These are phyloP conservation scores for Suhomyces faveliae DNA, from an alignment of 805 yeast species.

Conservation along the genomic window DNA sequence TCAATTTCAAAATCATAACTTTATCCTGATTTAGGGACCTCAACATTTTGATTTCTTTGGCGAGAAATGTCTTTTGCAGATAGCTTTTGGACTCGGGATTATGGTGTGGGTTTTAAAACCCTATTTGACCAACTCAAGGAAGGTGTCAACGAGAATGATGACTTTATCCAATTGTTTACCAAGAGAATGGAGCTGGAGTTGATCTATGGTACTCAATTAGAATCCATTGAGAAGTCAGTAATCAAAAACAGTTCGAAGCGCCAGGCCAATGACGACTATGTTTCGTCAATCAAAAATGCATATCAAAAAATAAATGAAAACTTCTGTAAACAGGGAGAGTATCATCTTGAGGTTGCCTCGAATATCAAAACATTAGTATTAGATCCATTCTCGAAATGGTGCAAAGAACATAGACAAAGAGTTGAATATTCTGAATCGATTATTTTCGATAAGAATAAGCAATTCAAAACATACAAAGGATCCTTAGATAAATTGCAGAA, in stretches of 20 bases:
- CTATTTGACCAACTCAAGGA: conserved; percentile 53
- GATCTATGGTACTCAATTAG: conserved; percentile 58
- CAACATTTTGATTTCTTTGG: background rate
- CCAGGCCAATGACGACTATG: conserved; percentile 50
- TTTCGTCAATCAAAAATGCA: conserved; percentile 63
- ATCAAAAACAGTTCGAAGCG: conserved; percentile 43
- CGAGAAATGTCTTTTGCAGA: conserved; percentile 59
- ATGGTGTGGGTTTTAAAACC: conserved; percentile 49
- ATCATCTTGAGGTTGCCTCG: conserved; percentile 60
- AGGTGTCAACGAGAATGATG: conserved; percentile 71
- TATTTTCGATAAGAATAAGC: conserved; percentile 49
- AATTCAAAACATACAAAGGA: conserved; percentile 47
- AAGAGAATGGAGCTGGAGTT: conserved; percentile 73
- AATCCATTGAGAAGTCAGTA: conserved; percentile 38
- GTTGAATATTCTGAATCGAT: conserved; percentile 59
- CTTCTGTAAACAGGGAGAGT: conserved; percentile 56
- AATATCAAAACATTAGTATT: conserved; percentile 60
- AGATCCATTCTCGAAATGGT: conserved; percentile 73
- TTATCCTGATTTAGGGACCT: background rate
- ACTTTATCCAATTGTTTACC: conserved; percentile 61
- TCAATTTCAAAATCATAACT: background rate
- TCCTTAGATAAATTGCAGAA: conserved; percentile 59
- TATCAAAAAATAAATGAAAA: conserved; percentile 55
- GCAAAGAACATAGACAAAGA: conserved; percentile 66
- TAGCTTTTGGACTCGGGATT: conserved; percentile 74